Evolutionary conservation across 768 basidiomycete genomes (phyloP), one percentile per base, ranked within the genome.

Genomic region (Panaeolus papilionaceus): DNA sequence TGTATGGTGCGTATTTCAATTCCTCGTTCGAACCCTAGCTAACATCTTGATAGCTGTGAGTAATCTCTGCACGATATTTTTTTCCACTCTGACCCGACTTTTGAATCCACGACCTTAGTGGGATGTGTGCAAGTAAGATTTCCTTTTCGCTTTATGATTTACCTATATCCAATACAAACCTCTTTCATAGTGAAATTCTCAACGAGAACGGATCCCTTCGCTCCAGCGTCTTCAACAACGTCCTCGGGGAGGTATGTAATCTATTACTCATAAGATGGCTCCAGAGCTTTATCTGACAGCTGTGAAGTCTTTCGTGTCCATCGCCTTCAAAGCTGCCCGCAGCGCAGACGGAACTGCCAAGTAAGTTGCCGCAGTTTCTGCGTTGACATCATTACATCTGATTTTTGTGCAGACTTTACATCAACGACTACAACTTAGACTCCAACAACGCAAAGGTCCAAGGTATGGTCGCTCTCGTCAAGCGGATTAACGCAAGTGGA

Each of bases 391-490:
- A 37, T 42, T 10, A 37, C 42, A 49, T 42, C n/a, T 38, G 28
- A 45, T 12, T 0, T 16, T 38, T 72, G 67, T 45, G 49, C 45
- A 82, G 77, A 66, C 70, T 80, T 16, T 79, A 79, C 74, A 80
- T 84, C 75, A 84, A 83, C 77, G 83, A 84, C 75, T 82, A 78
- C 75, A 85, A 84, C 75, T 74, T 85, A 37, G 85, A 86, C 72
- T 83, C 83, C 54, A 80, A 79, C 71, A 85, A 85, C 69, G 81
- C 82, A 49, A 86, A 86, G 68, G 75, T 77, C 12, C 70, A 75
- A 63, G 82, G 64, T 11, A 71, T 84, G 63, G 80, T 84, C 58
- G 74, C 77, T 64, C 76, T 85, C 58, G 81, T 83, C 64, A 81
- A 80, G 66, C 74, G 77, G 20, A 69, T 82, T 70, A 85, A 83